A percentile compares a stretch with the other conserved stretches of the same genome.
Conservation (phyloP, 2,329 filamentous ascomycete genomes). For the Emergomyces africanus region DNA sequence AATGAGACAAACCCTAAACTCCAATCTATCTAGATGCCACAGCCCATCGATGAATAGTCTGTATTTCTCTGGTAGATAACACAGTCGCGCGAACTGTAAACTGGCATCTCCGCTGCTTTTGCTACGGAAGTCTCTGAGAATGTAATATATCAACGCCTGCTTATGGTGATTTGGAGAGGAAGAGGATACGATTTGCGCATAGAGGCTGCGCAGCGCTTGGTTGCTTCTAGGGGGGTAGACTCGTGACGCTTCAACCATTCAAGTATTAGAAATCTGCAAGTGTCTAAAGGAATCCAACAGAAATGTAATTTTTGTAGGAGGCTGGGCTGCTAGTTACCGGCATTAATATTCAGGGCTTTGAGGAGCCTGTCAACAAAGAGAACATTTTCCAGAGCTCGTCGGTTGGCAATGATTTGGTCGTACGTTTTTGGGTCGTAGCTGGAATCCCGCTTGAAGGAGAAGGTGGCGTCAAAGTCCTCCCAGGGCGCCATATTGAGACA, state of each 20-base stretch:
- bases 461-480: constrained; percentile 55
- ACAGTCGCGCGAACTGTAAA: constrained; percentile 45
- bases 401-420: constrained; percentile 52
- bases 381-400: constrained; percentile 53
- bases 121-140: constrained; percentile 60
- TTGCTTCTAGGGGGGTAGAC: constrained; percentile 64
- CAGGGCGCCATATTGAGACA: constrained; percentile 32
- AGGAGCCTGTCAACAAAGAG: constrained; percentile 74
- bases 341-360: constrained; percentile 53
- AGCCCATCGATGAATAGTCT: constrained; percentile 69
- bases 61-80: constrained; percentile 62
- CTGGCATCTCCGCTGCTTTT: constrained; percentile 35
- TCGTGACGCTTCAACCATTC: constrained; percentile 39
- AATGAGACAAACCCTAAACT: constrained; percentile 45
- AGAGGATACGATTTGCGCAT: constrained; percentile 55
- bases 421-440: constrained; percentile 50
- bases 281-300: neutral
- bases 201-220: constrained; percentile 53
- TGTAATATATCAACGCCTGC: constrained; percentile 70
- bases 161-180: constrained; percentile 61
- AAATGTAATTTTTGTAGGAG: neutral
- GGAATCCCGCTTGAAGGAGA: constrained; percentile 46
- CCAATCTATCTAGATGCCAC: constrained; percentile 63
- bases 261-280: constrained; percentile 6
- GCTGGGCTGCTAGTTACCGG: constrained; percentile 39